These are phyloP conservation scores for Zymoseptoria pseudotritici DNA, from an alignment of 2,329 filamentous ascomycete species.

Conservation along the genomic window DNA sequence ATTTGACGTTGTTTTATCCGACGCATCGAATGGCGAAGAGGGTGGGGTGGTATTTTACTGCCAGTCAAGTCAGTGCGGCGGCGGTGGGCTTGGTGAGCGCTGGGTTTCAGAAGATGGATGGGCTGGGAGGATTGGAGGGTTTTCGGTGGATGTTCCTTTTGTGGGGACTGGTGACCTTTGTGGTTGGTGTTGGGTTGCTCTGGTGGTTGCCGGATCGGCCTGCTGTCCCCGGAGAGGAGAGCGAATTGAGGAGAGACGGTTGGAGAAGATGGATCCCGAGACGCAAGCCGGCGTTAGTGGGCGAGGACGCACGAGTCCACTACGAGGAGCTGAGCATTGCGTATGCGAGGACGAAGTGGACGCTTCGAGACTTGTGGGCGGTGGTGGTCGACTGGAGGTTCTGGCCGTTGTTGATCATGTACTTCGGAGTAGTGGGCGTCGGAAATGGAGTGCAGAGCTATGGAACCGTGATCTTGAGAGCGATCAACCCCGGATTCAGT, in stretches of 20 bases:
- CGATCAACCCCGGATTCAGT: conserved; percentile 66
- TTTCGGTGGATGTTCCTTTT: conserved; percentile 92
- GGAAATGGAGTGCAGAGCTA: conserved; percentile 87
- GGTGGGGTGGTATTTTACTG: conserved; percentile 85
- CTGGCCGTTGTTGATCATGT: conserved; percentile 83
- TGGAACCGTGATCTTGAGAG: conserved; percentile 75
- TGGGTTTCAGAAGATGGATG: conserved; percentile 88
- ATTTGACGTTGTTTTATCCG: conserved; percentile 85
- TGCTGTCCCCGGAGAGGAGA: conserved; percentile 59
- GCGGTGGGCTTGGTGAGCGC: conserved; percentile 85
- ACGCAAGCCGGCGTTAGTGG: conserved; percentile 62
- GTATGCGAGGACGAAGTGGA: conserved; percentile 70
- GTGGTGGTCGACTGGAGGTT: conserved; percentile 80
- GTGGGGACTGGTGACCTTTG: conserved; percentile 68
- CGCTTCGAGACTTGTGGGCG: conserved; percentile 56
- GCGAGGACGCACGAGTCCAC: conserved; percentile 71
- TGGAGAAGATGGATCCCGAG: conserved; percentile 60
- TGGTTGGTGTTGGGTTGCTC: conserved; percentile 64
- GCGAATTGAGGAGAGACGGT: conserved; percentile 37
- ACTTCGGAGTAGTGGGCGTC: conserved; percentile 88
- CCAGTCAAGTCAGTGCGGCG: conserved; percentile 78
- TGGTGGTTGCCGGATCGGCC: conserved; percentile 91
- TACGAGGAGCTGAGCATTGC: conserved; percentile 77
- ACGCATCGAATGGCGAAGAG: conserved; percentile 78
- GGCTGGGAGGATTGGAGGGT: conserved; percentile 64